Percentiles rank a stretch among this genome's conserved stretches.
Conservation (phyloP, 129 eudicot genomes). For the Centaurea solstitialis region DNA sequence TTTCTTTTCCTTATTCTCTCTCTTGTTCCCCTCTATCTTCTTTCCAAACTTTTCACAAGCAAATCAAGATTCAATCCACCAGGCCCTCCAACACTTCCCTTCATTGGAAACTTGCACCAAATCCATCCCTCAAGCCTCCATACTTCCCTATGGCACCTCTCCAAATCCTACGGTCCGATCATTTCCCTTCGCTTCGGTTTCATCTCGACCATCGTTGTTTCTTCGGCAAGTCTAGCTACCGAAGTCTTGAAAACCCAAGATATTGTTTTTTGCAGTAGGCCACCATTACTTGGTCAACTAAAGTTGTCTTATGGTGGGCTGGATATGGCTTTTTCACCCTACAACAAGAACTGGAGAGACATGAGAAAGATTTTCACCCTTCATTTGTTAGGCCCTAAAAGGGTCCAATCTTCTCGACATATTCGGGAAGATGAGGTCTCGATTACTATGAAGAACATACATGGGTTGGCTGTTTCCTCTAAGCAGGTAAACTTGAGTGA, state of each 20-base stretch:
- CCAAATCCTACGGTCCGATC: slow-evolving; percentile 19
- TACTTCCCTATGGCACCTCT: slow-evolving; percentile 23
- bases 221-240: slow-evolving; percentile 31
- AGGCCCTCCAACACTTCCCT: slow-evolving; percentile 27
- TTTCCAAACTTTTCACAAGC: neutral
- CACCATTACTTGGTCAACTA: slow-evolving; percentile 15
- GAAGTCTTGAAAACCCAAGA: slow-evolving; percentile 41
- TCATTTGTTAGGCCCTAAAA: slow-evolving; percentile 33
- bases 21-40: slow-evolving; percentile 24
- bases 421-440: slow-evolving; percentile 31
- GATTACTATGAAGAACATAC: slow-evolving; percentile 15
- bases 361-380: slow-evolving; percentile 29
- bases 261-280: slow-evolving; percentile 17
- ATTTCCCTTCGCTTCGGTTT: slow-evolving; percentile 21
- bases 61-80: slow-evolving; percentile 5
- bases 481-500: slow-evolving; percentile 24
- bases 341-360: slow-evolving; percentile 31
- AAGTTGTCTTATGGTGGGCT: slow-evolving; percentile 21
- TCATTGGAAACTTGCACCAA: slow-evolving; percentile 33
- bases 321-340: slow-evolving; percentile 19
- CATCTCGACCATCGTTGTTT: slow-evolving; percentile 27
- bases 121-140: slow-evolving; percentile 2
- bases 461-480: slow-evolving; percentile 10
- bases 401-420: slow-evolving; percentile 19
- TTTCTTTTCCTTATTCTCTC: slow-evolving; percentile 37